A percentile compares a stretch with the other conserved stretches of the same genome.
Conservation (phyloP, 1,284 basidiomycete genomes). For the Ustilago nuda region DNA sequence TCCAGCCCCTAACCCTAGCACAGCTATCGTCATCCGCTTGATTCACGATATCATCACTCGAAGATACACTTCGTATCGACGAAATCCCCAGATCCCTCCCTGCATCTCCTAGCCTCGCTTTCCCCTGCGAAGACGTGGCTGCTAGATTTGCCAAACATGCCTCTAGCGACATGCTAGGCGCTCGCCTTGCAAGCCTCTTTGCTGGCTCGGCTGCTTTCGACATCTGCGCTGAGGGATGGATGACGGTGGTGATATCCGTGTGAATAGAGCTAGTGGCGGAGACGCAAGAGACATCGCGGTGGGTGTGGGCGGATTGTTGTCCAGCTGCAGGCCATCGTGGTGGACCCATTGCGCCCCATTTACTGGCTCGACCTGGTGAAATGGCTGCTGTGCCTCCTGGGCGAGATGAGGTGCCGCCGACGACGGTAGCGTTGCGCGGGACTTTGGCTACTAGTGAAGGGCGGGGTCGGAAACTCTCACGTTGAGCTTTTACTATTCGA, state of each 20-base stretch:
- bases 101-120: conserved; percentile 33
- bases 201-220: conserved; percentile 16
- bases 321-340: conserved; percentile 41
- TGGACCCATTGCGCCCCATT: conserved; percentile 55
- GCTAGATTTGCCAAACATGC: conserved; percentile 46
- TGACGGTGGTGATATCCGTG: conserved; percentile 48
- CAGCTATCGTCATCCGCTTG: conserved; percentile 19
- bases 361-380: conserved; percentile 48
- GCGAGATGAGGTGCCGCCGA: conserved; percentile 16
- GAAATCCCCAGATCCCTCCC: conserved; percentile 42
- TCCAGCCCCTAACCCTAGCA: conserved; percentile 46
- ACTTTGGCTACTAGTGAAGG: conserved; percentile 49
- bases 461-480: conserved; percentile 49
- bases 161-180: conserved; percentile 50
- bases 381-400: conserved; percentile 7
- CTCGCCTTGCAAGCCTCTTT: conserved; percentile 24
- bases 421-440: conserved; percentile 21
- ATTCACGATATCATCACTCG: conserved; percentile 36
- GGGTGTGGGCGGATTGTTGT: conserved; percentile 15
- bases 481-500: conserved; percentile 32
- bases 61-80: conserved; percentile 43
- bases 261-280: conserved; percentile 43
- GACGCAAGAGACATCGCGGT: conserved; percentile 44
- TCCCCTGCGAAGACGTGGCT: conserved; percentile 35
- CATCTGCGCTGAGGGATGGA: conserved; percentile 24